Base-by-base conservation (phyloP, 2,329 filamentous ascomycete genomes). In the Lasiodiplodia gonubiensis region DNA sequence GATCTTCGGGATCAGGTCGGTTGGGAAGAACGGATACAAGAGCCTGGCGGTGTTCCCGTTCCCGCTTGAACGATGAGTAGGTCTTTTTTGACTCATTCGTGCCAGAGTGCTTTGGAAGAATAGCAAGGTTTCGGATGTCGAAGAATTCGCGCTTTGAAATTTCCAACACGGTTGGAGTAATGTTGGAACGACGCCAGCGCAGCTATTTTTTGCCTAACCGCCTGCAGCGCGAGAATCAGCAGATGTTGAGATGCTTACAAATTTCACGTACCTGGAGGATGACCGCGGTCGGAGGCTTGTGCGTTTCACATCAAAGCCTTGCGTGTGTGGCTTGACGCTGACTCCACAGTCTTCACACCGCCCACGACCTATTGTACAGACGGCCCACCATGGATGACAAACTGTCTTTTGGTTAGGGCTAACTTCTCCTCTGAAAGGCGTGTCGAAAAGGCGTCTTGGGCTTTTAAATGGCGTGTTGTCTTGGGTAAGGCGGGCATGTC, bases 1-100 rank as follows among this genome's bases (percentile, higher is more conserved):
- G 14, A 81, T 86, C 27, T 87, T 88, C 75, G 86, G 86, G 0
- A 79, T 88, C 0, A 77, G 86, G 69, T 79, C 84, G 23, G 83
- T 85, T 4, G 83, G 83, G 0, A 78, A 70, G 68, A 82, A 84
- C 73, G 84, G 84, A n/a, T 82, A 80, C 67, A 84, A 80, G 75
- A 84, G 82, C 72, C 83, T 82, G 4, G 83, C 82, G 63, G 79
- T 80, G 2, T 82, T 81, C 71, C 81, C 81, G 3, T 77, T 67
- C 78, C 81, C 30, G 23, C 37, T 23, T 46, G 25, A 30, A 30
- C 10, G 30, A 53, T 49, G 18, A 35, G 25, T n/a, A 46, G 42
- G 42, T 3, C 1, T 4, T 30, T 46, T 16, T n/a, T 2, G 39
- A n/a, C 8, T n/a, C 5, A 7, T 18, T n/a, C 8, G 5, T 18